Evolutionary conservation across 345 rosid genomes (phyloP).

Genomic region (Populus ilicifolia): DNA sequence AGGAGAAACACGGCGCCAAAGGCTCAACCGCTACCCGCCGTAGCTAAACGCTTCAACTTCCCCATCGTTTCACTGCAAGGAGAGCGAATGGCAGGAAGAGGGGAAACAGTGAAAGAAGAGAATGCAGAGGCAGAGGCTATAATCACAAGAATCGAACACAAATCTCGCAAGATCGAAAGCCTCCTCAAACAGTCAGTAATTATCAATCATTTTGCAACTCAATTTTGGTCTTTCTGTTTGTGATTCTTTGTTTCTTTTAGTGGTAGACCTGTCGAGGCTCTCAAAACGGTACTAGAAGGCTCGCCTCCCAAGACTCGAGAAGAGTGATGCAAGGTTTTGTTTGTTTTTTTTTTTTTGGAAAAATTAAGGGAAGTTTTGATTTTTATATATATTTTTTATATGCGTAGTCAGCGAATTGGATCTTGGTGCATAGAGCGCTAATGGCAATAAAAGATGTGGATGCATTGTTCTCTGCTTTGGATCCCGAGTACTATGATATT

Average conservation of each 20-base stretch:
- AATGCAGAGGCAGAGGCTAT: slow-evolving; percentile 93
- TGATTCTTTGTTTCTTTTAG: not conserved
- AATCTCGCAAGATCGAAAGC: slow-evolving; percentile 85
- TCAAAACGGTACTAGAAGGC: slow-evolving; percentile 90
- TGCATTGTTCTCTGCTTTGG: slow-evolving; percentile 71
- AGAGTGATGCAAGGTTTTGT: slow-evolving; percentile 84
- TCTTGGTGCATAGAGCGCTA: slow-evolving; percentile 76
- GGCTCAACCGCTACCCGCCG: not conserved
- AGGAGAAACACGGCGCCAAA: not conserved
- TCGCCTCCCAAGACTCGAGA: slow-evolving; percentile 78
- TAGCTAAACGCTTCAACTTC: not conserved
- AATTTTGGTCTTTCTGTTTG: too few species aligned
- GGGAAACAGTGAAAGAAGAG: slow-evolving; percentile 68
- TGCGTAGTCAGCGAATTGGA: slow-evolving; percentile 84
- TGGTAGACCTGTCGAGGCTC: slow-evolving; percentile 68
- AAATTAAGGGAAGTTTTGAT: not conserved
- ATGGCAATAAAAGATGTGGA: slow-evolving; percentile 93
- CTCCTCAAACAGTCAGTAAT: slow-evolving; percentile 65
- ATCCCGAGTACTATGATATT: slow-evolving; percentile 85
- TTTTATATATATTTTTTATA: not conserved
- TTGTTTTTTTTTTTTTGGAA: not conserved
- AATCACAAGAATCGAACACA: slow-evolving; percentile 84
- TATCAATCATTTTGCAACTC: not conserved
- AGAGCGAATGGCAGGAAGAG: slow-evolving; percentile 43
- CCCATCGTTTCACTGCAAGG: not conserved